Conservation (phyloP, 2,329 filamentous ascomycete species). For the Fusarium sp. region DNA sequence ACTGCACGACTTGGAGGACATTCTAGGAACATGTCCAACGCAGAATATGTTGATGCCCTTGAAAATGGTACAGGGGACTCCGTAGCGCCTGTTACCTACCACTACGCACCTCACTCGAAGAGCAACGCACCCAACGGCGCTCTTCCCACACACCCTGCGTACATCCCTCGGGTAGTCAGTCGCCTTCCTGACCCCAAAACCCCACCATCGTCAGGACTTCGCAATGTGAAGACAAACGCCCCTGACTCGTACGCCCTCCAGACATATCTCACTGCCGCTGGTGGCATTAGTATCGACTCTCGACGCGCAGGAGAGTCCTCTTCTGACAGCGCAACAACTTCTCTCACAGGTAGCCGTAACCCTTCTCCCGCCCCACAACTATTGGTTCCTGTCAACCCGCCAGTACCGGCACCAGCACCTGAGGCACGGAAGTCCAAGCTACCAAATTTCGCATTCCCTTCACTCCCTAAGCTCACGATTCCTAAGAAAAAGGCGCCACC, state of each 20-base stretch:
- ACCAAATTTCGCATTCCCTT: conserved; percentile 54
- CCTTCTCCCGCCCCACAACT: conserved; percentile 19
- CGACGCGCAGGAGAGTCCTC: neutral
- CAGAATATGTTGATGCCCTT: conserved; percentile 18
- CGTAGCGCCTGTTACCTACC: conserved; percentile 11
- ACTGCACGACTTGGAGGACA: neutral
- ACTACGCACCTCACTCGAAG: conserved; percentile 27
- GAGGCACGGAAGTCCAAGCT: conserved; percentile 46
- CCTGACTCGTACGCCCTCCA: conserved; percentile 52
- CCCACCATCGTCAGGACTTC: neutral
- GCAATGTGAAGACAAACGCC: conserved; percentile 29
- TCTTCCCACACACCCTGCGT: conserved; percentile 30
- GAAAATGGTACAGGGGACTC: neutral
- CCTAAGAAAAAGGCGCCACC: conserved; percentile 59
- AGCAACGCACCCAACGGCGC: conserved; percentile 15
- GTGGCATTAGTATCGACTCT: conserved; percentile 8
- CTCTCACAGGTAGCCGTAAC: conserved; percentile 9
- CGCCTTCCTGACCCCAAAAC: neutral
- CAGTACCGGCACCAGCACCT: conserved; percentile 26
- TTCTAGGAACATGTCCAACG: conserved; percentile 21
- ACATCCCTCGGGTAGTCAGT: conserved; percentile 26
- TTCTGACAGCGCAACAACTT: conserved; percentile 2
- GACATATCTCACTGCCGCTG: conserved; percentile 52
- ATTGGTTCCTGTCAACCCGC: neutral
- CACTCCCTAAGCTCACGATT: conserved; percentile 54